phyloP scores from a whole-genome alignment of 2,329 filamentous ascomycete genomes.

The Coleophoma eucalyptorum region DNA sequence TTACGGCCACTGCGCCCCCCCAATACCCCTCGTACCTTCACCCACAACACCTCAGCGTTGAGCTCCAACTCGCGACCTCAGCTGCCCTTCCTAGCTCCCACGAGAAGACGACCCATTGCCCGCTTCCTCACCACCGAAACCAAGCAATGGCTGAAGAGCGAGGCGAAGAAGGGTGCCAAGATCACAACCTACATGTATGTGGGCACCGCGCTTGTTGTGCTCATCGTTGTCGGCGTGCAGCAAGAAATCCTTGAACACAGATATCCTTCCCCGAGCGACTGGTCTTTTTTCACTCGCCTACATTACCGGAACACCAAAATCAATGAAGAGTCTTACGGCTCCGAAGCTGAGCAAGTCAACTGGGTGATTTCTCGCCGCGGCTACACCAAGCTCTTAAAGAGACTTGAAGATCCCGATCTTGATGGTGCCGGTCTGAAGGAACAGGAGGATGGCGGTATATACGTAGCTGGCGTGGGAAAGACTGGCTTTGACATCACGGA shows the following conservation, averaged over 20 bases:
- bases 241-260: slow-evolving; percentile 73
- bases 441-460: slow-evolving; percentile 47
- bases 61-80: slow-evolving; percentile 52
- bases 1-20: slow-evolving; percentile 33
- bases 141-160: slow-evolving; percentile 65
- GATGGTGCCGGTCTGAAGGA: slow-evolving; percentile 63
- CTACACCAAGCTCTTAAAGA: slow-evolving; percentile 54
- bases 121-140: slow-evolving; percentile 79
- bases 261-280: slow-evolving; percentile 80
- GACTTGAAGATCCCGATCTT: slow-evolving; percentile 63
- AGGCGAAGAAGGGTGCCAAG: slow-evolving; percentile 66
- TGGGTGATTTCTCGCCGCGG: slow-evolving; percentile 66
- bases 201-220: slow-evolving; percentile 52
- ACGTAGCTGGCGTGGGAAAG: slow-evolving; percentile 50
- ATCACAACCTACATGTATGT: slow-evolving; percentile 65
- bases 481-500: slow-evolving; percentile 30
- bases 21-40: slow-evolving; percentile 46
- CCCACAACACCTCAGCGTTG: slow-evolving; percentile 42
- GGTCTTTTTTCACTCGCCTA: slow-evolving; percentile 68
- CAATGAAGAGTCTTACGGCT: slow-evolving; percentile 14
- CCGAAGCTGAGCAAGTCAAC: slow-evolving; percentile 33
- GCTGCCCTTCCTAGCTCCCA: slow-evolving; percentile 55
- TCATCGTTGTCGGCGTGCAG: slow-evolving; percentile 62
- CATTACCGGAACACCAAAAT: slow-evolving; percentile 52
- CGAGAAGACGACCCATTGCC: slow-evolving; percentile 36